A percentile compares a stretch with the other conserved stretches of the same genome.
These are phyloP conservation scores for Metarhizium sp. DNA, from an alignment of 2,329 filamentous ascomycete genomes.

Conservation along the genomic window DNA sequence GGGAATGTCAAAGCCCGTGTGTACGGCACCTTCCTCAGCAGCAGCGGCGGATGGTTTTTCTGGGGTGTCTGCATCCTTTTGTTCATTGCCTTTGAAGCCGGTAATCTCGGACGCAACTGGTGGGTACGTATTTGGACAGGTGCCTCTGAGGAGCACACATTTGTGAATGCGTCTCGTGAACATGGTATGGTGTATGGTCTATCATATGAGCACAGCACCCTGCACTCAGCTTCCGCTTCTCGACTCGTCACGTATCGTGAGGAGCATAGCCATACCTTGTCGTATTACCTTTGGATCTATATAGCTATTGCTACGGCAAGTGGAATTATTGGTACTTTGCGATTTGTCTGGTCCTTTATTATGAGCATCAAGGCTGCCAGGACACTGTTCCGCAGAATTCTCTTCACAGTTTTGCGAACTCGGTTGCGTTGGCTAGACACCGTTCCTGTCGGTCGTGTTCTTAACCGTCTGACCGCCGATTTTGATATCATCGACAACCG, in stretches of 20 bases:
- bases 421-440: constrained; percentile 76
- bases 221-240: constrained; percentile 28
- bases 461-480: constrained; percentile 72
- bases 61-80: constrained; percentile 47
- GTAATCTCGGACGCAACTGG: constrained; percentile 52
- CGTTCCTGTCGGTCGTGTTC: constrained; percentile 63
- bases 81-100: constrained; percentile 44
- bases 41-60: constrained; percentile 53
- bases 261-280: constrained; percentile 30
- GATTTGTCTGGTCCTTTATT: constrained; percentile 54
- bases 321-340: constrained; percentile 49
- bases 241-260: constrained; percentile 6
- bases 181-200: constrained; percentile 35
- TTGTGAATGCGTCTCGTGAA: constrained; percentile 12
- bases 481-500: constrained; percentile 65
- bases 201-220: constrained; percentile 34
- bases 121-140: constrained; percentile 57
- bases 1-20: constrained; percentile 59
- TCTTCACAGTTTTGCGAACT: constrained; percentile 58
- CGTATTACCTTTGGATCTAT: constrained; percentile 62
- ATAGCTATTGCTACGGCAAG: constrained; percentile 47
- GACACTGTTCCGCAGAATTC: constrained; percentile 56
- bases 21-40: constrained; percentile 58
- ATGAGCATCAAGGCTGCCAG: constrained; percentile 63
- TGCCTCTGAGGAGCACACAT: constrained; percentile 1